Base-by-base conservation (phyloP, 2,329 filamentous ascomycete species). In the Hypoxylon sp. region DNA sequence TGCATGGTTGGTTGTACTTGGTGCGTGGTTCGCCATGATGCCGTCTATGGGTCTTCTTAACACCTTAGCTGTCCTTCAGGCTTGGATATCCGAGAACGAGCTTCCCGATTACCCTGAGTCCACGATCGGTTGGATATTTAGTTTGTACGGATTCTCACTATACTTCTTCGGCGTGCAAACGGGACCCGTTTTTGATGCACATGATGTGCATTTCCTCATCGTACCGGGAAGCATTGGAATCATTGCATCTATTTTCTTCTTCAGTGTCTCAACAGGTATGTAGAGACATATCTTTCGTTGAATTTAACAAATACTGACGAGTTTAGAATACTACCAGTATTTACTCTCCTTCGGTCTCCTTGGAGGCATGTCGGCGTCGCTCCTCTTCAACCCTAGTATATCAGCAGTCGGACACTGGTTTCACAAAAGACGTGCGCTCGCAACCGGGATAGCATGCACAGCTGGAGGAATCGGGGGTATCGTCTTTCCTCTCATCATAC, bases 101-200 rank as follows among this genome's bases (percentile, higher is more conserved):
- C 81, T 94, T 10, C 79, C 80, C 5, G 79, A 82, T 10, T 86
- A 90, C 69, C 84, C 81, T 34, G 85, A 88, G 46, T 86, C 87
- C 10, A 84, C 82, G 5, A 86, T 90, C 34, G 90, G 90, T 1
- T 94, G 91, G 91, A 91, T 94, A 62, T 91, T 93, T 71, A 87
- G 89, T 70, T 81, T 91, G 53, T 93, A 91, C 72, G 84, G 88
- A 21, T 93, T 93, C 74, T 82, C 93, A 41, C 83, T 89, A 13
- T 92, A 92, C 76, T 90, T 92, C 74, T 88, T 90, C 53, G 91
- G 91, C 11, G 85, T 92, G 0, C 89, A 92, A 74, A 87, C 92
- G 45, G 91, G 78, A 0, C 91, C 91, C 0, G 79, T 93, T 19
- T 93, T 93, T 71, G 91, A 94, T 74, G 84, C 86, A 21, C 84